Base-by-base conservation (phyloP, 371 early-diverging fungal genomes). In the Mortierella sp. region DNA sequence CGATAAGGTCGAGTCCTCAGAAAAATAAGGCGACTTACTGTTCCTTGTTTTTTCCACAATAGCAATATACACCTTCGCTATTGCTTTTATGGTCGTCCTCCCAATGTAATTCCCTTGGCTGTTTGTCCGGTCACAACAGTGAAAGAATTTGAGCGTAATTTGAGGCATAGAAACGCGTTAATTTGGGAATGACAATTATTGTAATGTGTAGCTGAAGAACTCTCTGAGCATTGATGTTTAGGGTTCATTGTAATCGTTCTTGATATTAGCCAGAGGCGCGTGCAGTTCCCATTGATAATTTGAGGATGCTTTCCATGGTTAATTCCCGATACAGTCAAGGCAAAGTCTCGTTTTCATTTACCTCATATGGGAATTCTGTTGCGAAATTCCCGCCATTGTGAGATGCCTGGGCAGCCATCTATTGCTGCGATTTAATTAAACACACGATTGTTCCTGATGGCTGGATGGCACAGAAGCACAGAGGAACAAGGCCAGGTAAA, bases 1-100 rank as follows among this genome's bases (percentile, higher is more conserved):
- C 15, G 6, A 15, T 13, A 47, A 47, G n/a, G 47, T 17, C 17
- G 7, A n/a, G n/a, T 10, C 40, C 15, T 13, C 10, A n/a, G 47
- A 47, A 3, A n/a, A n/a, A 5, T n/a, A 17, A 1, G 22, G 1
- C 8, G 57, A 75, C 82, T 75, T 84, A 86, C 86, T 78, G 60
- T 68, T 64, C 85, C 45, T 88, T 86, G 61, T 83, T 85, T 74
- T 85, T 79, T 13, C 90, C 92, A 49, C 92, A 91, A 63, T 91
- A 91, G 67, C 92, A 91, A 60, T 91, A 91, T 22, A 73, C 72
- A 26, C 85, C 84, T 66, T 91, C 87, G 31, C 70, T 80, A 70
- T 91, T 91, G 19, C 80, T 80, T 40, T 70, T 80, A n/a, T 73
- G 74, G 68, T 70, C 70, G 2, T 63, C 58, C 1, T 55, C 61